Conservation (phyloP, 257 asterid species). For the Ligustrum vulgare region DNA sequence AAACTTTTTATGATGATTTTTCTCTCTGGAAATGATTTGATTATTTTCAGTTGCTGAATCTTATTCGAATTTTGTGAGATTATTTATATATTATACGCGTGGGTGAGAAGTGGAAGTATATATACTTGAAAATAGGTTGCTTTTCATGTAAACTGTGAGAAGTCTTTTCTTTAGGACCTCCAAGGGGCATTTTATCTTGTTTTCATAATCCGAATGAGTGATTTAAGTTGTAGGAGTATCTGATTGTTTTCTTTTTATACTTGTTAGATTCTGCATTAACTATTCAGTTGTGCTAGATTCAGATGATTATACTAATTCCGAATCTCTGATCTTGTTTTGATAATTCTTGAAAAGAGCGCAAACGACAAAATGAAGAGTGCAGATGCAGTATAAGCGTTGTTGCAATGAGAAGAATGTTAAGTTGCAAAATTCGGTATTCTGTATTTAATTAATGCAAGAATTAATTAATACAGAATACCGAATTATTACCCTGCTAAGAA, state of each 20-base stretch:
- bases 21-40: neutral
- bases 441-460: neutral
- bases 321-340: neutral
- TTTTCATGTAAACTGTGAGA: constrained; percentile 8
- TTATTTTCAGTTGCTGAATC: neutral
- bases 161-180: neutral
- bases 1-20: neutral
- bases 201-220: neutral
- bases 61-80: neutral
- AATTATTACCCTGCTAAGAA: neutral
- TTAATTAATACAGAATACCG: too few relatives aligned
- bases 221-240: neutral
- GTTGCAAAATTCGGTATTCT: neutral
- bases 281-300: neutral
- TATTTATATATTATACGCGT: neutral
- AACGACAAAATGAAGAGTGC: neutral
- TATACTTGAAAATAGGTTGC: neutral
- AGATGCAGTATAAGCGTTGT: neutral
- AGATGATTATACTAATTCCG: neutral
- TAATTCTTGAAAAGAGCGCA: neutral
- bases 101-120: constrained; percentile 5
- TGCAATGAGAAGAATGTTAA: neutral
- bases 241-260: neutral
- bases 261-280: neutral
- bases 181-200: neutral